Evolutionary conservation across 441 rosid genomes (phyloP).

Genomic region (Arabidopsis lyrata): DNA sequence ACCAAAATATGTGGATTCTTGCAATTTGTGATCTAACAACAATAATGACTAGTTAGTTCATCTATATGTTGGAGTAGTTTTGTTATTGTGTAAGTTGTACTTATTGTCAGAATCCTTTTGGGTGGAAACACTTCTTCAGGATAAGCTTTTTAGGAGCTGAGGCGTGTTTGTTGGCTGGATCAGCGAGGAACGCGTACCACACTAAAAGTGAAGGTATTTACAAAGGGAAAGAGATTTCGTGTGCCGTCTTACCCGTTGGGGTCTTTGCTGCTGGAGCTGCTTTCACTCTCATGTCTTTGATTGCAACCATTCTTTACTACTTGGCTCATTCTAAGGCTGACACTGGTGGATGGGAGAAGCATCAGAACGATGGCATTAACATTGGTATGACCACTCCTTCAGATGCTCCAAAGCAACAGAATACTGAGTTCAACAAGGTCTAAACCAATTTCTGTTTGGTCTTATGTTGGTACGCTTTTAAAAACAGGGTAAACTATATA

Average conservation of each 20-base stretch:
- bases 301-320: constrained; percentile 70
- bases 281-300: constrained; percentile 72
- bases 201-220: constrained; percentile 70
- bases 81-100: not conserved
- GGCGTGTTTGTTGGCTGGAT: constrained; percentile 94
- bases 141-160: constrained; percentile 89
- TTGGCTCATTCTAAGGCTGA: constrained; percentile 87
- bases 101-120: too few relatives aligned
- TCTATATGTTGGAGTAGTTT: not conserved
- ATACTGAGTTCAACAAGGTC: constrained; percentile 37
- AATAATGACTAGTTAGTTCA: not conserved
- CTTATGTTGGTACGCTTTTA: constrained; percentile 20
- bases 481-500: constrained; percentile 24
- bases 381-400: constrained; percentile 46
- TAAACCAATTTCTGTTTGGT: constrained; percentile 19
- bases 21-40: too few relatives aligned
- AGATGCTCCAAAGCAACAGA: constrained; percentile 41
- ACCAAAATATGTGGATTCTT: too few relatives aligned
- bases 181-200: constrained; percentile 87
- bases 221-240: constrained; percentile 55
- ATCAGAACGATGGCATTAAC: constrained; percentile 75
- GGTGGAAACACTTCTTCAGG: constrained; percentile 47
- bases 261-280: constrained; percentile 97
- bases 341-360: constrained; percentile 97
- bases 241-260: constrained; percentile 86